These are phyloP conservation scores for Polychaeton citri DNA, from an alignment of 2,329 filamentous ascomycete species.

Conservation along the genomic window DNA sequence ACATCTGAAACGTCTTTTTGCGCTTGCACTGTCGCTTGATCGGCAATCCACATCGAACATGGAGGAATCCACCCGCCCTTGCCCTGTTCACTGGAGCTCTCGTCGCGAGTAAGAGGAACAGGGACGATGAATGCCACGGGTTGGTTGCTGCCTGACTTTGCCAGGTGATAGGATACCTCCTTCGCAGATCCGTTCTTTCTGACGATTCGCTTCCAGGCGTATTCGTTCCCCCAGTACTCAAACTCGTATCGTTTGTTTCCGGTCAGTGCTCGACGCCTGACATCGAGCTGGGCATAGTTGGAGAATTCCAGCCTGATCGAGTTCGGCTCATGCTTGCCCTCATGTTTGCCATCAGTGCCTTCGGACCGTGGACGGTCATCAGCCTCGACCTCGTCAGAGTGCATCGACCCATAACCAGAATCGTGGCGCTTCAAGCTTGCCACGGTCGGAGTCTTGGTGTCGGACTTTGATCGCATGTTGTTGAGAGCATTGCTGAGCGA, in stretches of 20 bases:
- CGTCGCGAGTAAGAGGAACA: conserved; percentile 56
- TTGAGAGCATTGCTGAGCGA: conserved; percentile 48
- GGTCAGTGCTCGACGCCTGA: conserved; percentile 43
- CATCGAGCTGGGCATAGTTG: conserved; percentile 86
- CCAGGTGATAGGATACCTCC: conserved; percentile 65
- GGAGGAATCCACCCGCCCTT: conserved; percentile 85
- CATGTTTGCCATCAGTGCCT: conserved; percentile 7
- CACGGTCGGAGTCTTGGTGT: conserved; percentile 30
- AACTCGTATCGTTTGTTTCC: conserved; percentile 75
- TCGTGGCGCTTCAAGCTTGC: conserved; percentile 40
- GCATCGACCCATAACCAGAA: conserved; percentile 44
- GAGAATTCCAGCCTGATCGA: conserved; percentile 86
- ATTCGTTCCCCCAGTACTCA: conserved; percentile 81
- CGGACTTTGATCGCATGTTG: conserved; percentile 42
- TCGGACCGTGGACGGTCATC: conserved; percentile 11
- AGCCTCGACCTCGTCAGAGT: conserved; percentile 27
- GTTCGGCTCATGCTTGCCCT: conserved; percentile 31
- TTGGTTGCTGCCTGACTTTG: conserved; percentile 50
- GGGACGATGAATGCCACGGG: conserved; percentile 77
- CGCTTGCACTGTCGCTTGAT: conserved; percentile 53
- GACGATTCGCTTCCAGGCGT: conserved; percentile 66
- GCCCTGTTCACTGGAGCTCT: conserved; percentile 56
- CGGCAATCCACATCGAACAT: conserved; percentile 81
- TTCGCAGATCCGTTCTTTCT: conserved; percentile 52
- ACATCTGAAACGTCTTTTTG: conserved; percentile 76